Base-by-base conservation (phyloP, 2,329 filamentous ascomycete species). In the Epichloe hybrida region DNA sequence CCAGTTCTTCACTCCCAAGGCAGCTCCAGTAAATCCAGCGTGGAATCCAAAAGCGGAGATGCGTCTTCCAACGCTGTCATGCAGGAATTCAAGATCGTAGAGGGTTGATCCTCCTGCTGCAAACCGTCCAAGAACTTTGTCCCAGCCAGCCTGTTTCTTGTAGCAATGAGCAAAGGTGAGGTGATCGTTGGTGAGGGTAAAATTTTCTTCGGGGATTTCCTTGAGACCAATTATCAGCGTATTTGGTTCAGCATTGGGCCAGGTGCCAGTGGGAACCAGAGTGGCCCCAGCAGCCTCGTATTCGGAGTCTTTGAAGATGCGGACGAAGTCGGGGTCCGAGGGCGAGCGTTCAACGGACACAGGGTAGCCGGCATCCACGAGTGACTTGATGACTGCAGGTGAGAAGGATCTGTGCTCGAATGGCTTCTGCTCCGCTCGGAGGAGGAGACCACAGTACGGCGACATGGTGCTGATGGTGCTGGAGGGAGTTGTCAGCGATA, bases 11-110 rank as follows among this genome's bases (percentile, higher is more conserved):
- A 94, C 68, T 27, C 84, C 86, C 48, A 90, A 72, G 8, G 86
- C 86, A 40, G 84, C 78, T 36, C 83, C 81, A 4, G 84, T 81
- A 63, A 86, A 93, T 20, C 87, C 88, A 34, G 87, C 88, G 54
- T 83, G 79, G 66, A 82, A 86, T 13, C 83, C 78, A 59, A 88
- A 88, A 1, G 82, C 81, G 7, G 83, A 83, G 1, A 90, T 82
- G 54, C 86, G 72, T 45, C 85, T 74, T 38, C 86, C 86, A 34
- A 71, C 75, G 56, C 83, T 78, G 58, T 94, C 84, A 38, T 80
- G 78, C 38, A 96, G 74, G 65, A 95, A 96, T 65, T 95, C 90
- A 38, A 96, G 77, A 61, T 96, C 90, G 53, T 89, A 79, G 13
- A 96, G 79, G 7, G 57, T 43, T 5, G 56, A 59, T 4, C 56